Conservation (phyloP, 345 rosid species). For the Microcos paniculata region DNA sequence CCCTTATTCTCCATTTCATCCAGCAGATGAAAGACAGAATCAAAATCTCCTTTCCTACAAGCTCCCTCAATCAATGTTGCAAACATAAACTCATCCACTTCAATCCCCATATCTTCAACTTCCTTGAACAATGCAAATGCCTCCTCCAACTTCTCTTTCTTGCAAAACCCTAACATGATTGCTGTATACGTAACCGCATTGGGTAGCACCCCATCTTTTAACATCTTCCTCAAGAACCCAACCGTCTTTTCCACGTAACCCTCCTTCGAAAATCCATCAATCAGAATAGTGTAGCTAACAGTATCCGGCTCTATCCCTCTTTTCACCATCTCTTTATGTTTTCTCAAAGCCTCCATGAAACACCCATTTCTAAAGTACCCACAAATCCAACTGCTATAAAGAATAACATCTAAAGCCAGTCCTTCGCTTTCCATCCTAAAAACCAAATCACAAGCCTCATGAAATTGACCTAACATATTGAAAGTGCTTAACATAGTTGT, state of each 20-base stretch:
- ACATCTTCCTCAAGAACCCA: constrained; percentile 65
- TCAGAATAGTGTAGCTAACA: constrained; percentile 55
- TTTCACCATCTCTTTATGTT: constrained; percentile 47
- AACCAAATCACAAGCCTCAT: constrained; percentile 51
- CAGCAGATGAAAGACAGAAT: constrained; percentile 44
- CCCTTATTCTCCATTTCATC: constrained; percentile 75
- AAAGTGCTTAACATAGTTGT: constrained; percentile 60
- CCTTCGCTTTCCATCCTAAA: constrained; percentile 49
- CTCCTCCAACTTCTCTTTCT: constrained; percentile 56
- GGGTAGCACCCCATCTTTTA: constrained; percentile 51
- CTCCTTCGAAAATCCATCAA: constrained; percentile 55
- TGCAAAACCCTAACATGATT: constrained; percentile 60
- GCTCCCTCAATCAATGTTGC: constrained; percentile 74
- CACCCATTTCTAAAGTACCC: constrained; percentile 45
- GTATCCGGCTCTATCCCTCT: constrained; percentile 48
- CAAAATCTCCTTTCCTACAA: constrained; percentile 58
- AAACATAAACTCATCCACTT: constrained; percentile 64
- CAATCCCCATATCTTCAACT: constrained; percentile 47
- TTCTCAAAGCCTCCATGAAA: constrained; percentile 47
- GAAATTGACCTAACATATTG: constrained; percentile 54
- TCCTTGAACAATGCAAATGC: constrained; percentile 55
- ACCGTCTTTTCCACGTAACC: constrained; percentile 42
- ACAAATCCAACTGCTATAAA: constrained; percentile 69
- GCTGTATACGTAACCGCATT: constrained; percentile 58
- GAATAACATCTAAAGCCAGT: constrained; percentile 57